phyloP scores from a whole-genome alignment of 2,329 filamentous ascomycete genomes.

The Rachicladosporium sp. region DNA sequence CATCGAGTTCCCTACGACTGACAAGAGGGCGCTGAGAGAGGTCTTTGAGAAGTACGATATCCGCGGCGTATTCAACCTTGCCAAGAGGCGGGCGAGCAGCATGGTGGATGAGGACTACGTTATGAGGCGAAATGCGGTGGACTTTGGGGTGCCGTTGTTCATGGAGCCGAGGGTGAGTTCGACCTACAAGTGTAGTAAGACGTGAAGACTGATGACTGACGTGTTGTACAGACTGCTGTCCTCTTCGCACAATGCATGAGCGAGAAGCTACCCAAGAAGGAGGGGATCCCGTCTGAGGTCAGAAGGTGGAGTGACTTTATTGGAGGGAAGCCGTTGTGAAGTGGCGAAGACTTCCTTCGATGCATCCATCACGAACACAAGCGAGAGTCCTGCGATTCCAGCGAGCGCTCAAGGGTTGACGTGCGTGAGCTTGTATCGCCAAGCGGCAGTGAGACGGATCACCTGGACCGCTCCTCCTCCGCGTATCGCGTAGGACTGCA shows the following conservation, averaged over 20 bases:
- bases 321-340: slow-evolving; percentile 65
- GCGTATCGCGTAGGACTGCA: no score
- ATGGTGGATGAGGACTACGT: slow-evolving; percentile 90
- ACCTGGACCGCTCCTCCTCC: no score
- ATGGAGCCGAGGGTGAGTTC: slow-evolving; percentile 88
- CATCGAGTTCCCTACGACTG: slow-evolving; percentile 91
- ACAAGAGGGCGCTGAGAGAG: slow-evolving; percentile 87
- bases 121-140: slow-evolving; percentile 94
- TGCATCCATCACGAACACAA: no score
- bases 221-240: slow-evolving; percentile 60
- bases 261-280: slow-evolving; percentile 79
- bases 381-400: no score
- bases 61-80: slow-evolving; percentile 88
- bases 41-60: slow-evolving; percentile 97
- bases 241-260: slow-evolving; percentile 96
- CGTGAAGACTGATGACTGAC: slow-evolving; percentile 1
- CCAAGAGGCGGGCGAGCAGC: slow-evolving; percentile 69
- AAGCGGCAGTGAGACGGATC: no score
- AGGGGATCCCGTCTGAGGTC: slow-evolving; percentile 84
- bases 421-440: no score
- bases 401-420: no score
- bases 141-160: slow-evolving; percentile 94
- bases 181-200: not conserved
- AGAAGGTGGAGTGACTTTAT: slow-evolving; percentile 93
- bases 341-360: no score